A percentile compares a stretch with the other conserved stretches of the same genome.
phyloP scores from a whole-genome alignment of 208 protist genomes.

The Trypanosoma congolense region DNA sequence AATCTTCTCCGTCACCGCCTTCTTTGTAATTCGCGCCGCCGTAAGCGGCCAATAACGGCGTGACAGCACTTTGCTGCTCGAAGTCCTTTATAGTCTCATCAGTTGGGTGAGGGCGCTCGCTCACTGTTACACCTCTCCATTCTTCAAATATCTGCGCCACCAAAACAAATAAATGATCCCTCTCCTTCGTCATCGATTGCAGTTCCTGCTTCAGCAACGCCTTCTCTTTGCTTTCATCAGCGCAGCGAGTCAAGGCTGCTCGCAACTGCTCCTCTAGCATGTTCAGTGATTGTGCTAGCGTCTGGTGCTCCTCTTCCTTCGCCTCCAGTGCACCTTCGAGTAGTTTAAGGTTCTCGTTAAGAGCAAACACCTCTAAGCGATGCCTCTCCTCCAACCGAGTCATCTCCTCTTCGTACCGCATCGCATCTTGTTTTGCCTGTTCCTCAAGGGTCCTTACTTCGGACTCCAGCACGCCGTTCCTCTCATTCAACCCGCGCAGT shows the following conservation, averaged over 20 bases:
- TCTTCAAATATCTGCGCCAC: slow-evolving; percentile 53
- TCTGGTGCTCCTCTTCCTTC: slow-evolving; percentile 66
- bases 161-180: slow-evolving; percentile 49
- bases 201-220: slow-evolving; percentile 8
- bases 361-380: slow-evolving; percentile 11
- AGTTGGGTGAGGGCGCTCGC: neutral
- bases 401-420: neutral
- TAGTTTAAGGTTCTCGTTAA: slow-evolving; percentile 43
- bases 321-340: slow-evolving; percentile 56
- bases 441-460: slow-evolving; percentile 6
- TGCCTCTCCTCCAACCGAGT: slow-evolving; percentile 4
- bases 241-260: slow-evolving; percentile 1
- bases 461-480: slow-evolving; percentile 11
- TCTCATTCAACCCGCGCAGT: slow-evolving; percentile 4
- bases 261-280: slow-evolving; percentile 63
- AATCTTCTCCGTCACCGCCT: no score
- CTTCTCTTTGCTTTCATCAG: slow-evolving; percentile 5
- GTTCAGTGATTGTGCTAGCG: slow-evolving; percentile 55
- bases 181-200: slow-evolving; percentile 28
- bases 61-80: no score
- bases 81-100: neutral
- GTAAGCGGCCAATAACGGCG: no score
- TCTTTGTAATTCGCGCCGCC: no score
- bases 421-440: neutral
- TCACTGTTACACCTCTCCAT: slow-evolving; percentile 5